Evolutionary conservation across 768 basidiomycete species (phyloP).

Genomic region (Mycena filopes): DNA sequence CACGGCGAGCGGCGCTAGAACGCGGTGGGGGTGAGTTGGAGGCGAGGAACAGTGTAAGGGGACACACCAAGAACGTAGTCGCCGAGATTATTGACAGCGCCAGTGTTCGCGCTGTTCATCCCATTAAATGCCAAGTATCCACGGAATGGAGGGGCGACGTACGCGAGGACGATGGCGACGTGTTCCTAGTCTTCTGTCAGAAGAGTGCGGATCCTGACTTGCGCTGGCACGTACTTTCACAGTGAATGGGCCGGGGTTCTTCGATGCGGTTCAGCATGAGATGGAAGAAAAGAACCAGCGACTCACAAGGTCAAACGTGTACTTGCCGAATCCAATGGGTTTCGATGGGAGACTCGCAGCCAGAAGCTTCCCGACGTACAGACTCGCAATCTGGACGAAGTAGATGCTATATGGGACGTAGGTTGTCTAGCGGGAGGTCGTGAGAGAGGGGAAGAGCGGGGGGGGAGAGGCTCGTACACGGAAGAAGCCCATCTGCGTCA

Average conservation of each 20-base stretch:
- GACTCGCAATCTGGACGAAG: constrained; percentile 37
- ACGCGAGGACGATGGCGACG: constrained; percentile 40
- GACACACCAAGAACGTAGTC: constrained; percentile 30
- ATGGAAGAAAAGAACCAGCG: no score
- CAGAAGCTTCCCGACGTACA: constrained; percentile 37
- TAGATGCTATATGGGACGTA: constrained; percentile 42
- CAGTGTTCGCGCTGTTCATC: constrained; percentile 36
- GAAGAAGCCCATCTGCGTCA: constrained; percentile 41
- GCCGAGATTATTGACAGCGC: constrained; percentile 37
- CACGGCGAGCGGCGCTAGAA: constrained; percentile 37
- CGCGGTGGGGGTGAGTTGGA: no score
- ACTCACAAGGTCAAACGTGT: constrained; percentile 30
- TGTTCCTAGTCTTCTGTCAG: constrained; percentile 28
- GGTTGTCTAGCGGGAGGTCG: constrained; percentile 32
- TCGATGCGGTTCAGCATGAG: not conserved
- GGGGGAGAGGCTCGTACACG: constrained; percentile 19
- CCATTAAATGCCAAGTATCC: not conserved
- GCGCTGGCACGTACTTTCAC: constrained; percentile 26
- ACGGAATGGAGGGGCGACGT: not conserved
- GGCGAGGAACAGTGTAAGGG: no score
- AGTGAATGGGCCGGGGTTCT: constrained; percentile 38
- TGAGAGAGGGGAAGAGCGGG: not conserved
- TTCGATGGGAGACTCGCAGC: constrained; percentile 35
- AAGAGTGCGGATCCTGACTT: not conserved
- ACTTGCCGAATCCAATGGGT: constrained; percentile 34